These are phyloP conservation scores for Solanum infundibuliforme DNA, from an alignment of 257 asterid species.

Conservation along the genomic window DNA sequence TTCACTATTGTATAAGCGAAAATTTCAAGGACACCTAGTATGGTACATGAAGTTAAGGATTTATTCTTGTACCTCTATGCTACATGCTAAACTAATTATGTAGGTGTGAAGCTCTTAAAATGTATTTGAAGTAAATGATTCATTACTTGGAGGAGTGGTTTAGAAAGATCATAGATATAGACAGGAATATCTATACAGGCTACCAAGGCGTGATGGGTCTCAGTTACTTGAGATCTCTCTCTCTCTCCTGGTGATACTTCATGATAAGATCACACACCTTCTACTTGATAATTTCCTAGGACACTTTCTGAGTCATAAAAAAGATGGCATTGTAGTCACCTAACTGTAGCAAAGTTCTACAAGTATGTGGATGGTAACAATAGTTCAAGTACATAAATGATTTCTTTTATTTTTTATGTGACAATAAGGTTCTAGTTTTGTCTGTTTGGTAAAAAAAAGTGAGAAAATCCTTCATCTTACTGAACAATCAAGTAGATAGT, in stretches of 20 bases:
- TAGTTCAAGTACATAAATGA: neutral
- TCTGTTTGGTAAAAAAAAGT: neutral
- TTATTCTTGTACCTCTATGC: neutral
- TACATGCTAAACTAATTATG: neutral
- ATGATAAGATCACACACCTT: neutral
- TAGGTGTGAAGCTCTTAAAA: neutral
- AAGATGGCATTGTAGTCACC: neutral
- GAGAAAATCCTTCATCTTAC: neutral
- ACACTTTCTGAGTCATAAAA: neutral
- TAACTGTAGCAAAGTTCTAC: neutral
- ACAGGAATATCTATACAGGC: neutral
- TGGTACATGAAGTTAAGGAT: neutral
- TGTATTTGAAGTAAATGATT: neutral
- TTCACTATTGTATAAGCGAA: neutral
- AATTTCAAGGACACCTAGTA: neutral
- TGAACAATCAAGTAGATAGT: neutral
- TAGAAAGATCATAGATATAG: neutral
- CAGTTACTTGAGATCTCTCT: neutral
- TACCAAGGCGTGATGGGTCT: neutral
- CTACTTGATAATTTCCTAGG: neutral
- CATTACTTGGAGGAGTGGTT: neutral
- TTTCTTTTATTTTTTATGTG: neutral
- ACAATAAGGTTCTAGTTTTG: neutral
- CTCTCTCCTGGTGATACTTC: neutral
- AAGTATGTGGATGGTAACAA: neutral